Conservation (phyloP, 2,329 filamentous ascomycete genomes). For the Aureobasidium sp. region DNA sequence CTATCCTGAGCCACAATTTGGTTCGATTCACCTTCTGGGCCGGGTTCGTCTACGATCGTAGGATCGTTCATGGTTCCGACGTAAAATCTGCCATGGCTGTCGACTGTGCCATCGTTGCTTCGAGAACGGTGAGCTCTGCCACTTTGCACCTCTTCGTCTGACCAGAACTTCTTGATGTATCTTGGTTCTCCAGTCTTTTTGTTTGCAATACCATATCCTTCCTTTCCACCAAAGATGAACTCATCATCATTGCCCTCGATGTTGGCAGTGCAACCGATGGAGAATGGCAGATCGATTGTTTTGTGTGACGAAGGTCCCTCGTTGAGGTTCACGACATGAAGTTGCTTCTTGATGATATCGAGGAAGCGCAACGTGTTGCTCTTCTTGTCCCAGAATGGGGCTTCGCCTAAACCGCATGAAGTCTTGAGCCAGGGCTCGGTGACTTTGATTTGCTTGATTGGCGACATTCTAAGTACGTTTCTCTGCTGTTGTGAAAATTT, state of each 20-base stretch:
- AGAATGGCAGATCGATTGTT: conserved; percentile 49
- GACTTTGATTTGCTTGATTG: conserved; percentile 30
- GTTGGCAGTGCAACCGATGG: conserved; percentile 63
- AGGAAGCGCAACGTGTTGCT: conserved; percentile 66
- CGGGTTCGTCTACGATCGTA: conserved; percentile 22
- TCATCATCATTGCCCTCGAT: conserved; percentile 58
- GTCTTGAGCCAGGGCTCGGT: conserved; percentile 50
- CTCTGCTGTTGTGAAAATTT: not conserved
- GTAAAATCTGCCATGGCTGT: conserved; percentile 77
- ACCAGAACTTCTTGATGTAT: conserved; percentile 53
- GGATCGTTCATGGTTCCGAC: conserved; percentile 82
- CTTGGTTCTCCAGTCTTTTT: conserved; percentile 49
- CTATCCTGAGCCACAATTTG: not conserved
- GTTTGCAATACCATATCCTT: conserved; percentile 73
- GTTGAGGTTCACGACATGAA: conserved; percentile 64
- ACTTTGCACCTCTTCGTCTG: conserved; percentile 38
- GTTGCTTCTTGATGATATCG: conserved; percentile 70
- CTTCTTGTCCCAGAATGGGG: conserved; percentile 62
- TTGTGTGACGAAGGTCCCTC: conserved; percentile 54
- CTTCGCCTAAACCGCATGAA: conserved; percentile 64
- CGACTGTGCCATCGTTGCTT: conserved; percentile 75
- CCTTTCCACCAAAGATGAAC: conserved; percentile 73
- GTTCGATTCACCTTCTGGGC: conserved; percentile 8
- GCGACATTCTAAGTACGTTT: conserved; percentile 22
- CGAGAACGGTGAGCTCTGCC: conserved; percentile 46